Percentiles rank a stretch among this genome's conserved stretches.
These are phyloP conservation scores for Verbena officinalis DNA, from an alignment of 257 asterid genomes.

Conservation along the genomic window DNA sequence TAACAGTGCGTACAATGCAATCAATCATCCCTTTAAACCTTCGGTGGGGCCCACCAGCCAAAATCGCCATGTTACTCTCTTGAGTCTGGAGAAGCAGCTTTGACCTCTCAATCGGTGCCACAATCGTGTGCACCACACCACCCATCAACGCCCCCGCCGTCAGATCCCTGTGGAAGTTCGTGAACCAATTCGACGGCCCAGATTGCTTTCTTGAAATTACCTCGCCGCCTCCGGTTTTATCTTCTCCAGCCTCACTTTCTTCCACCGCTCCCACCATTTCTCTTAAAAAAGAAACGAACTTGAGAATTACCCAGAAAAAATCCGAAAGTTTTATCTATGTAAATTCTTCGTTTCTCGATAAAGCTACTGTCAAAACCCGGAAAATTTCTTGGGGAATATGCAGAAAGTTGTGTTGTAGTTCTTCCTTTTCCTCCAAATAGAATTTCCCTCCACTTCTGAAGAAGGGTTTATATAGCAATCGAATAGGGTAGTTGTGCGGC, in stretches of 20 bases:
- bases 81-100: constrained; percentile 96
- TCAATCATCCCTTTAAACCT: constrained; percentile 95
- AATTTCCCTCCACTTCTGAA: no score
- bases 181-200: constrained; percentile 46
- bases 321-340: no score
- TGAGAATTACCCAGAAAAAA: not conserved
- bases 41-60: constrained; percentile 68
- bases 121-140: constrained; percentile 95
- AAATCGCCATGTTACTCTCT: constrained; percentile 85
- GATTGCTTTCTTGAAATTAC: constrained; percentile 31
- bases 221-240: not conserved
- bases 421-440: not conserved
- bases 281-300: not conserved
- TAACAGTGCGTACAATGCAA: constrained; percentile 73
- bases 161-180: constrained; percentile 78
- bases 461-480: not conserved
- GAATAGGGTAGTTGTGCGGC: not conserved
- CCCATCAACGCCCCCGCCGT: constrained; percentile 96
- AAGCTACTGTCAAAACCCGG: not conserved
- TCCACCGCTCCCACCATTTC: not conserved
- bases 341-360: constrained; percentile 19
- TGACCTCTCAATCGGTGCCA: constrained; percentile 96
- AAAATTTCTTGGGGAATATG: not conserved
- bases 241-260: not conserved
- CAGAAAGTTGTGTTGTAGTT: not conserved